Conservation (phyloP, 176 grass and related monocot genomes). For the Cenchrus americanus region DNA sequence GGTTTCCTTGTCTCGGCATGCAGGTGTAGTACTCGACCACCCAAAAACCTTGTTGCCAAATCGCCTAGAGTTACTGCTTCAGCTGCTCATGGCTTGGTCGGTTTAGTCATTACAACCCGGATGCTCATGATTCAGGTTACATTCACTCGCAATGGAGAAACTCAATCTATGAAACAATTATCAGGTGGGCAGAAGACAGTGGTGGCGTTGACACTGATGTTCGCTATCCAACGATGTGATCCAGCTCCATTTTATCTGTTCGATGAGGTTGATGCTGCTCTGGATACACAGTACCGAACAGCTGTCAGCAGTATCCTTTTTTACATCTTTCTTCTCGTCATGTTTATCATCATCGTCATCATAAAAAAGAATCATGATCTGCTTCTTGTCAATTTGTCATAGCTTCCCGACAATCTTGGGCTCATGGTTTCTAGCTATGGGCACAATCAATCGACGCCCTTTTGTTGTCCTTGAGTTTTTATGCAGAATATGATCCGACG, state of each 20-base stretch:
- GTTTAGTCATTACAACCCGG: no score
- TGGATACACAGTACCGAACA: conserved; percentile 94
- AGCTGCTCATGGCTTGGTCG: no score
- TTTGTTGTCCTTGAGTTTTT: conserved; percentile 55
- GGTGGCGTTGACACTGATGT: conserved; percentile 91
- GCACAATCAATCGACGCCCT: no score
- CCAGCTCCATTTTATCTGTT: conserved; percentile 98
- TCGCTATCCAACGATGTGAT: conserved; percentile 95
- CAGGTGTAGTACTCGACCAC: no score
- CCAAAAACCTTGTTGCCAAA: no score
- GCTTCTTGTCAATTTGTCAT: not conserved
- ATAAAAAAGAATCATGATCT: not conserved
- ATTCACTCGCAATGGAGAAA: conserved; percentile 96
- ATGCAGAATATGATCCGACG: conserved; percentile 80
- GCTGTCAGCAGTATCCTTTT: conserved; percentile 94
- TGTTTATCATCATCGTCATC: not conserved
- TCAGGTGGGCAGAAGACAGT: conserved; percentile 98
- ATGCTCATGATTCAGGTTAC: conserved; percentile 70
- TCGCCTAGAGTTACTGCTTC: no score
- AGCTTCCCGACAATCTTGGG: not conserved
- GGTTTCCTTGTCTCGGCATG: no score
- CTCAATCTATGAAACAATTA: conserved; percentile 96
- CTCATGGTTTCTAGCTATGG: not conserved
- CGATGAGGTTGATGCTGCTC: conserved; percentile 95
- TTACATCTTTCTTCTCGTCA: not conserved